These are phyloP conservation scores for Vitis riparia DNA, from an alignment of 164 flowering plant species.

Conservation along the genomic window DNA sequence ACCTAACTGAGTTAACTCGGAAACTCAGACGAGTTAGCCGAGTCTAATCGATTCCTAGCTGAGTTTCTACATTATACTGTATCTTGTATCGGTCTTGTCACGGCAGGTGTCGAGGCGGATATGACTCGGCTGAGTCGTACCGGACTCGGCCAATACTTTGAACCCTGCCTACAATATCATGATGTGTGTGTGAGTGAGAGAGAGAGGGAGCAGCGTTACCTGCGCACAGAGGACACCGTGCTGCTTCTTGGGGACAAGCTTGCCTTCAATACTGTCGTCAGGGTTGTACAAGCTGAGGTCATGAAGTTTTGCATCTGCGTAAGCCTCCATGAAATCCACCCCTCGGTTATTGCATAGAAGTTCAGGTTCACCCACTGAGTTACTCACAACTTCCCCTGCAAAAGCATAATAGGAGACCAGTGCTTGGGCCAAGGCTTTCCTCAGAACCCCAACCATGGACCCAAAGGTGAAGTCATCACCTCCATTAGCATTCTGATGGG, in stretches of 20 bases:
- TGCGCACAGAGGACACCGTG: slow-evolving; percentile 26
- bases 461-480: not conserved
- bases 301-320: slow-evolving; percentile 32
- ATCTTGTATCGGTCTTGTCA: too few relatives aligned
- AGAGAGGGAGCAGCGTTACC: too few relatives aligned
- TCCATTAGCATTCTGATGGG: not conserved
- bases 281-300: slow-evolving; percentile 40
- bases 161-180: too few relatives aligned
- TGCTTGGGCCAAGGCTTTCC: slow-evolving; percentile 5
- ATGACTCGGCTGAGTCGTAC: too few relatives aligned
- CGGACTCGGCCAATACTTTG: too few relatives aligned
- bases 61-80: too few relatives aligned
- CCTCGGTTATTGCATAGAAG: slow-evolving; percentile 33
- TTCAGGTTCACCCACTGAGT: too few relatives aligned
- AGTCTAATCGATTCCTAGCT: too few relatives aligned
- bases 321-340: slow-evolving; percentile 41
- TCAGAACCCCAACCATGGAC: slow-evolving; percentile 15
- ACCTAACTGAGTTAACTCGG: too few relatives aligned
- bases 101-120: too few relatives aligned
- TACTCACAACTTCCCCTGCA: slow-evolving; percentile 32
- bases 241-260: slow-evolving; percentile 40
- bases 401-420: slow-evolving; percentile 33
- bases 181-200: too few relatives aligned
- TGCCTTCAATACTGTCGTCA: slow-evolving; percentile 40
- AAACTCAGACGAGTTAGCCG: too few relatives aligned